Evolutionary conservation across 345 rosid genomes (phyloP).

Genomic region (thale cress (Arabidopsis thaliana)): TAIR10.1 NC_003076.8:20386001-20386500

Average conservation of each 20-base stretch:
- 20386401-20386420: not conserved
- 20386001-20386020: not conserved
- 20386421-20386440: not conserved
- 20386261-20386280: not conserved
- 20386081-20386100: not conserved
- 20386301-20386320: not conserved
- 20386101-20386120: not conserved
- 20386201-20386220: not conserved
- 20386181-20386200: not conserved
- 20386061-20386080: not conserved
- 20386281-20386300: not conserved
- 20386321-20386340: constrained; percentile 9
- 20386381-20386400: not conserved
- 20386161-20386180: not conserved
- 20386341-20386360: not conserved
- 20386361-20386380: not conserved
- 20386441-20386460: constrained; percentile 1
- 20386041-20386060: not conserved
- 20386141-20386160: not conserved
- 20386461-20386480: constrained; percentile 34
- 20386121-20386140: not conserved
- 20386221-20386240: not conserved
- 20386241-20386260: not conserved
- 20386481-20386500: constrained; percentile 44
- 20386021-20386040: not conserved